Evolutionary conservation across 2,329 filamentous ascomycete genomes (phyloP), one percentile per base, ranked within the genome.

Genomic region (Neopestalotiopsis clavispora): DNA sequence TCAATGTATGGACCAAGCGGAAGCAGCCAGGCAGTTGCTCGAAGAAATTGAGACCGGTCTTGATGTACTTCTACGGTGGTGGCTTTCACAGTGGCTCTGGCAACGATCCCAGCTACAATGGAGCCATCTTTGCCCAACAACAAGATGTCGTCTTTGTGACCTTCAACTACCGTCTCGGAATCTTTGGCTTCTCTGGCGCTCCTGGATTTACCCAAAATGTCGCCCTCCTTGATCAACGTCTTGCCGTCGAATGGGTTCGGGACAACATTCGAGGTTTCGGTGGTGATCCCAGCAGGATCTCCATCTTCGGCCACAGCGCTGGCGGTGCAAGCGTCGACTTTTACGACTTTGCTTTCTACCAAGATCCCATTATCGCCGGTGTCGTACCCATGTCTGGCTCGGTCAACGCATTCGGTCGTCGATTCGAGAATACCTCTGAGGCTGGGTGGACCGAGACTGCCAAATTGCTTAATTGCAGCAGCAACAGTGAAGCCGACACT

Each of bases 211-310:
- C 57, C 62, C 74, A 77, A 32, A 86, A 85, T 63, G 70, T 83
- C 3, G 84, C 82, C 1, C 73, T 85, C 4, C 77, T 79, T 2
- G 84, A 87, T 71, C 84, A 86, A 69, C 80, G 83, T 2, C 70
- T 78, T 7, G 83, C 82, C 1, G 74, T 85, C 0, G 80, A 85
- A 74, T 86, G 84, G 84, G 71, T 84, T 0, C 77, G 76, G 12
- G 74, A 79, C 40, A 84, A 85, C 70, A 80, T 84, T 45, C 76
- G 71, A 9, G 74, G 71, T 1, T 86, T 86, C 69, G 82, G 82
- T 34, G 84, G 84, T 20, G 80, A 82, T 68, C 73, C 77, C 2
- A 62, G 71, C 9, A 71, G 74, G 4, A 82, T 83, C 65, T 76
- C 78, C 0, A 74, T 82, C 17, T 78, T 78, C 52, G 83, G 83